Conservation (phyloP, 768 basidiomycete species). For the Boletus sensibilis region DNA sequence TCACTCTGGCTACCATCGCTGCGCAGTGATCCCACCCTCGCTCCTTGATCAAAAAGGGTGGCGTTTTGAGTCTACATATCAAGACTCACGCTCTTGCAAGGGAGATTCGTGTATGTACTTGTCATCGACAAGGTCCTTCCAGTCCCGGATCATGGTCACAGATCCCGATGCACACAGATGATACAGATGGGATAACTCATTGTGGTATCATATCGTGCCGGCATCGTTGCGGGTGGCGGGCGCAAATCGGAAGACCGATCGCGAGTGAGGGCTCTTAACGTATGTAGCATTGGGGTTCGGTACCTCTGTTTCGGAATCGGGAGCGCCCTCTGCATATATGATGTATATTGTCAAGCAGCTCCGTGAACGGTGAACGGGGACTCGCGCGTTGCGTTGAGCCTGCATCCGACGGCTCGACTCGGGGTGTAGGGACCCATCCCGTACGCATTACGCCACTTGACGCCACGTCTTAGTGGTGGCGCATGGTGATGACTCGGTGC, state of each 20-base stretch:
- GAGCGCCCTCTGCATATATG: not conserved
- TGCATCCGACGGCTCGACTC: not conserved
- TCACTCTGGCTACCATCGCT: not conserved
- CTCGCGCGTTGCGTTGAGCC: not conserved
- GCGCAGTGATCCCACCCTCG: not conserved
- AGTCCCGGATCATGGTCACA: not conserved
- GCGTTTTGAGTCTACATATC: not conserved
- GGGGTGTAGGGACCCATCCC: not conserved
- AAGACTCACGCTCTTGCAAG: not conserved
- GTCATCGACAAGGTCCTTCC: not conserved
- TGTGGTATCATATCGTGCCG: not conserved
- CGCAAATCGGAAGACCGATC: not conserved
- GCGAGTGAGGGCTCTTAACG: not conserved
- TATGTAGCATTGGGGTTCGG: not conserved
- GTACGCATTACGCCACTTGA: not conserved
- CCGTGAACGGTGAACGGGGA: not conserved
- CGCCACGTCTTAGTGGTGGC: not conserved
- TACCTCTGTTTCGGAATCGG: not conserved
- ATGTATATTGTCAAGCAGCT: not conserved
- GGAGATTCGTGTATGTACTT: not conserved
- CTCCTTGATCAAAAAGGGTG: not conserved
- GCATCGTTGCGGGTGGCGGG: not conserved
- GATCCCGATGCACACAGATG: not conserved
- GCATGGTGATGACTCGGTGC: too few relatives aligned
- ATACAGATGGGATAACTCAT: not conserved